Base-by-base conservation (phyloP, 768 basidiomycete species). In the Leccinum aurantiacum region DNA sequence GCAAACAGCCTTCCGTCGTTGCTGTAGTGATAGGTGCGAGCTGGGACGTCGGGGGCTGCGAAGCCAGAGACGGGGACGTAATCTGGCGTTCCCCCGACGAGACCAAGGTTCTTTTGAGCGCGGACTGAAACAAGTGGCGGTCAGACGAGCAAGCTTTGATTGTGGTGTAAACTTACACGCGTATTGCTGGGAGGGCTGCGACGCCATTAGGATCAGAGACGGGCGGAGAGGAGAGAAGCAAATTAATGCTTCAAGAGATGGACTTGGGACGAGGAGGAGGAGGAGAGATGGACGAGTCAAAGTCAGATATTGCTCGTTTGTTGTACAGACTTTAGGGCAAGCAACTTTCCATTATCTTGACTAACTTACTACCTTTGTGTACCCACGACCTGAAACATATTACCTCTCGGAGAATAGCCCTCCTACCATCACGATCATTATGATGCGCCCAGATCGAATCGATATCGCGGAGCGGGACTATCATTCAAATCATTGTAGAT, bases 51-150 rank as follows among this genome's bases (percentile, higher is more conserved):
- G 50, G 91, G 90, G 35, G 76, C 79, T 59, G 75, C 74, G 66
- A 90, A 91, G 47, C 82, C 84, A 62, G 84, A 76, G 24, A 91
- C 75, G 17, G 85, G 75, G 22, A 77, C 69, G 72, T 94, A 98
- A 68, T 84, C 80, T 52, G 96, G 93, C 10, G 88, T 81, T 53
- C 91, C 93, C 62, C 86, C 82, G 70, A 95, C 85, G 68, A 98
- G 85, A 65, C 92, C 93, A 56, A 96, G 79, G 61, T 84, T 82
- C 85, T 97, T 98, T 84, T 97, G 95, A 48, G 95, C 92, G 74
- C 96, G 93, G 80, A 86, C 94, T 68, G 9, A 11, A 62, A 55
- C 35, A 33, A 53, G 67, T 53, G 64, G 35, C 35, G 25, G 47
- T 70, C 56, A 70, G 58, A 69, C 57, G 58, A 60, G 50, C 25